Evolutionary conservation across 2,329 filamentous ascomycete genomes (phyloP).

Genomic region (Botryosphaeria dothidea): DNA sequence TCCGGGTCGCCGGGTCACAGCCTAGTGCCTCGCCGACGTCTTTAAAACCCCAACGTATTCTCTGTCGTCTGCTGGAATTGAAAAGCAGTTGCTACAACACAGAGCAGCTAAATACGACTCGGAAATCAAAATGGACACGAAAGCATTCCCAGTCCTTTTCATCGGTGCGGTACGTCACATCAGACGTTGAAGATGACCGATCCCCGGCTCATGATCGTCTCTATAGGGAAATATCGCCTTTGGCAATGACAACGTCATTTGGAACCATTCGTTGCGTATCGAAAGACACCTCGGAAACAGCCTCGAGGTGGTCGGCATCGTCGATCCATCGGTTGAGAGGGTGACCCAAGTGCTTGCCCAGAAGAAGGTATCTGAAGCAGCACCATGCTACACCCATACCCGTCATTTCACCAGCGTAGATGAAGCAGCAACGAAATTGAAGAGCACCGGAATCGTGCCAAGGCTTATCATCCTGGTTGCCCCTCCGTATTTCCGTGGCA

Average conservation of each 20-base stretch:
- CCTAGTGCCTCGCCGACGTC: too few species aligned
- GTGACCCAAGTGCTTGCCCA: background rate
- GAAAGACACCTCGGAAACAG: background rate
- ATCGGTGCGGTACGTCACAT: too few species aligned
- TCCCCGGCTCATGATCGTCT: background rate
- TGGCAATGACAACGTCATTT: background rate
- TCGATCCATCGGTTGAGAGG: background rate
- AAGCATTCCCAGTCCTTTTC: too few species aligned
- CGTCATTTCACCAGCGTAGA: background rate
- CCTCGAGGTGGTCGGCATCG: background rate
- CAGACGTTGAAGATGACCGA: too few species aligned
- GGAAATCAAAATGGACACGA: too few species aligned
- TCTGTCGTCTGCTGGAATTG: too few species aligned
- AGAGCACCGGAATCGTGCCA: background rate
- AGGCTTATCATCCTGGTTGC: background rate
- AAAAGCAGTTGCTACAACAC: too few species aligned
- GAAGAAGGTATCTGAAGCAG: background rate
- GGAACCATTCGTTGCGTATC: background rate
- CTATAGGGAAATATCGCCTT: background rate
- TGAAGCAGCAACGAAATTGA: background rate
- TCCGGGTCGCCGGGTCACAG: too few species aligned
- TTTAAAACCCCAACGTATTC: too few species aligned
- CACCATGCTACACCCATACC: background rate
- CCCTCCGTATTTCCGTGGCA: background rate
- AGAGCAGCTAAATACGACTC: too few species aligned